phyloP scores from a whole-genome alignment of 1,284 basidiomycete genomes.

The Ustilago nuda region DNA sequence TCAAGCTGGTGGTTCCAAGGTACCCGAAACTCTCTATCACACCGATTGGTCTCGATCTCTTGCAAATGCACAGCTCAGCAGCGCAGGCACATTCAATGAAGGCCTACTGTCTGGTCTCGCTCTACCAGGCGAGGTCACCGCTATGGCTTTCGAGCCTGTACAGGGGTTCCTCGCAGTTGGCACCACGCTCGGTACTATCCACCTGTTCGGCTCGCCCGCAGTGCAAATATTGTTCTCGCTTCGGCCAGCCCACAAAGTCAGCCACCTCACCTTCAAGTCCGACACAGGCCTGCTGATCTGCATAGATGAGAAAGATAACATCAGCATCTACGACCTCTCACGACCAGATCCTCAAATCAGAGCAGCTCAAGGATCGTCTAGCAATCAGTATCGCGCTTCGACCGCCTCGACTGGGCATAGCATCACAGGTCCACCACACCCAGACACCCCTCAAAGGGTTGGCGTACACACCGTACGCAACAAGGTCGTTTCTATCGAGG shows the following conservation, averaged over 20 bases:
- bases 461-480: constrained; percentile 58
- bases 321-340: constrained; percentile 79
- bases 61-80: constrained; percentile 48
- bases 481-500: constrained; percentile 73
- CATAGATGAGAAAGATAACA: constrained; percentile 77
- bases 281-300: constrained; percentile 75
- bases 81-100: constrained; percentile 56
- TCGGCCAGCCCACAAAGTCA: constrained; percentile 74
- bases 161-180: constrained; percentile 79
- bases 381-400: constrained; percentile 42
- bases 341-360: constrained; percentile 69
- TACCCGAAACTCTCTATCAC: constrained; percentile 36
- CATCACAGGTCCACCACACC: constrained; percentile 49
- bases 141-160: constrained; percentile 65
- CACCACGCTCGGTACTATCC: constrained; percentile 73
- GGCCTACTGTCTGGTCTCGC: constrained; percentile 64
- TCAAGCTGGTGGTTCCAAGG: constrained; percentile 26
- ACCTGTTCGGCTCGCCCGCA: constrained; percentile 77
- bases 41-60: constrained; percentile 47
- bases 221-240: constrained; percentile 75
- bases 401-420: constrained; percentile 42
- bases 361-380: constrained; percentile 43
- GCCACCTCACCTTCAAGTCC: constrained; percentile 76
- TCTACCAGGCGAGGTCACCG: constrained; percentile 66
- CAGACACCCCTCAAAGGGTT: constrained; percentile 58